Conservation (phyloP, 495 filamentous ascomycete genomes). For the Penicillium coffeae region DNA sequence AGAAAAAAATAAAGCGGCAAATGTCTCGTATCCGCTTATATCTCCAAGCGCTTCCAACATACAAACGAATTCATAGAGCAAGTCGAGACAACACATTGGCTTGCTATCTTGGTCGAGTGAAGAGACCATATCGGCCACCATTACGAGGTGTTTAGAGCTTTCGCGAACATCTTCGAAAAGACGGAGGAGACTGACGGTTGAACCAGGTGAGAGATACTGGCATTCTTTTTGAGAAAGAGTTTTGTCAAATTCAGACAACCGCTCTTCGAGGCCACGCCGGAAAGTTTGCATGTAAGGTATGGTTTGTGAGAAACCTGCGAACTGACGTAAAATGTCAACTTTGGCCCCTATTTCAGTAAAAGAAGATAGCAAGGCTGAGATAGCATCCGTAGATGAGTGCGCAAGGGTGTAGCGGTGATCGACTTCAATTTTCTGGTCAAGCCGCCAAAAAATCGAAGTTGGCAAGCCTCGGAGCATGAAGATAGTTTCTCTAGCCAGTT, state of each 20-base stretch:
- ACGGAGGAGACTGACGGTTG: conserved; percentile 52
- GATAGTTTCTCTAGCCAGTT: conserved; percentile 70
- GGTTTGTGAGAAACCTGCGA: conserved; percentile 31
- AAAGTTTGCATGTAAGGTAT: conserved; percentile 55
- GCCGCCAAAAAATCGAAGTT: conserved; percentile 61
- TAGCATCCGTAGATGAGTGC: conserved; percentile 34
- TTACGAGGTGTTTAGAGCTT: conserved; percentile 49
- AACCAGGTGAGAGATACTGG: conserved; percentile 33
- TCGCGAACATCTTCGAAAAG: conserved; percentile 58
- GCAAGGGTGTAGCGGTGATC: conserved; percentile 35
- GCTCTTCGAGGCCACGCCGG: conserved; percentile 41
- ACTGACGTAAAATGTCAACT: conserved; percentile 48
- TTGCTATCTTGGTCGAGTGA: conserved; percentile 22
- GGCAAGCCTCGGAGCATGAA: conserved; percentile 81
- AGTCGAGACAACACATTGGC: conserved; percentile 63
- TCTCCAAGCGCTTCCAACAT: conserved; percentile 66
- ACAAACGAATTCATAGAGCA: conserved; percentile 66
- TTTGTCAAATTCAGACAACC: conserved; percentile 41
- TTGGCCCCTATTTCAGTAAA: conserved; percentile 44
- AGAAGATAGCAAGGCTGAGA: conserved; percentile 37
- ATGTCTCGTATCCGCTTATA: conserved; percentile 51
- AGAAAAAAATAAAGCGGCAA: conserved; percentile 69
- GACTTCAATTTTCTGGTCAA: conserved; percentile 37
- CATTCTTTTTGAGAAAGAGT: conserved; percentile 42
- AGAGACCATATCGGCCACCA: conserved; percentile 47